phyloP scores from a whole-genome alignment of 192 early-diverging fungal genomes.

The Pilobolus umbonatus region DNA sequence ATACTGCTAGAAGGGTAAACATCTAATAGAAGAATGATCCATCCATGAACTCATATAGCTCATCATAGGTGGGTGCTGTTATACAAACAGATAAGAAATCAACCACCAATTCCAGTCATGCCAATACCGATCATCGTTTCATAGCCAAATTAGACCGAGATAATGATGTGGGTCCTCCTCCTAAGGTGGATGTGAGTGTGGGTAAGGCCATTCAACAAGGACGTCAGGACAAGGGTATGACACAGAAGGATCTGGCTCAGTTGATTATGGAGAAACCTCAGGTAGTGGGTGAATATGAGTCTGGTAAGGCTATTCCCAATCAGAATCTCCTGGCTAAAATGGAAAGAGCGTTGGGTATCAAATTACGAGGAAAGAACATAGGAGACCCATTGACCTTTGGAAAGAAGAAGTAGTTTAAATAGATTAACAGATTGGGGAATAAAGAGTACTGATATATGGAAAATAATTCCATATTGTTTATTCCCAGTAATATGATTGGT shows the following conservation, averaged over 20 bases:
- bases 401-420: constrained; percentile 39
- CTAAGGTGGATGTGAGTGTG: constrained; percentile 62
- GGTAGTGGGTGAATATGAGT: constrained; percentile 83
- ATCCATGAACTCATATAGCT: too few species aligned
- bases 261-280: constrained; percentile 90
- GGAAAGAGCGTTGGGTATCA: constrained; percentile 82
- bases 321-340: constrained; percentile 85
- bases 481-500: too few species aligned
- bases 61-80: constrained; percentile 50
- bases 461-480: too few species aligned
- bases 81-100: constrained; percentile 76
- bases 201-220: constrained; percentile 81
- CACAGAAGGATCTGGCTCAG: constrained; percentile 84
- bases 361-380: constrained; percentile 75
- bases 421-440: too few species aligned
- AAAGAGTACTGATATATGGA: too few species aligned
- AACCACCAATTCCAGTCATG: constrained; percentile 51
- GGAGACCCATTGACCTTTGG: constrained; percentile 49
- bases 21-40: too few species aligned
- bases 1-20: constrained; percentile 65
- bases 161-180: constrained; percentile 68
- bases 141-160: constrained; percentile 84
- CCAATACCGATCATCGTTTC: constrained; percentile 59
- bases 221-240: constrained; percentile 64
- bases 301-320: constrained; percentile 78